Conservation (phyloP, 106 monocot species). For the Allium fistulosum region DNA sequence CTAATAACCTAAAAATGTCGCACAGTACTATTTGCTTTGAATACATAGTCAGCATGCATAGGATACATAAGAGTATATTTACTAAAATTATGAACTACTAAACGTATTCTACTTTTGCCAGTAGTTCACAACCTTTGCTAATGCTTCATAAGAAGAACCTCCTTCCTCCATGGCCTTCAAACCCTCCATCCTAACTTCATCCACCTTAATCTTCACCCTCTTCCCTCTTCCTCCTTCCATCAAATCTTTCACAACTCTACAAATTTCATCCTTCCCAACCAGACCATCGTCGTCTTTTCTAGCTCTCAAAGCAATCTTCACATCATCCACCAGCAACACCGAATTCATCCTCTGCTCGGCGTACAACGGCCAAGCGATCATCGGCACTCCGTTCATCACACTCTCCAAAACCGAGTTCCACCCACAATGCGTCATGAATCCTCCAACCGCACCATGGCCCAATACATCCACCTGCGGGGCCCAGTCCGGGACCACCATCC, state of each 20-base stretch:
- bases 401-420: constrained; percentile 81
- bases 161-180: background rate
- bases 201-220: constrained; percentile 10
- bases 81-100: no score
- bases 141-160: no score
- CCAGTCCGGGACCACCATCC: constrained; percentile 18
- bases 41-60: no score
- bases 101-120: no score
- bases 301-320: constrained; percentile 26
- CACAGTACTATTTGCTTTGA: no score
- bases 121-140: no score
- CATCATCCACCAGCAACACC: constrained; percentile 38
- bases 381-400: constrained; percentile 46
- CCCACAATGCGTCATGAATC: constrained; percentile 55
- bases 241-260: constrained; percentile 26
- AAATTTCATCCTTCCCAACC: constrained; percentile 33
- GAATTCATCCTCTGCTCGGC: constrained; percentile 79
- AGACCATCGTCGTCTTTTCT: constrained; percentile 15
- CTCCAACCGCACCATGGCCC: no score
- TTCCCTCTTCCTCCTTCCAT: constrained; percentile 59
- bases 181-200: constrained; percentile 16
- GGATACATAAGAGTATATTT: no score
- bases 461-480: constrained; percentile 29
- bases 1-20: no score
- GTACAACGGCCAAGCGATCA: constrained; percentile 78